These are phyloP conservation scores for Salix koriyanagi DNA, from an alignment of 345 rosid species.

Conservation along the genomic window DNA sequence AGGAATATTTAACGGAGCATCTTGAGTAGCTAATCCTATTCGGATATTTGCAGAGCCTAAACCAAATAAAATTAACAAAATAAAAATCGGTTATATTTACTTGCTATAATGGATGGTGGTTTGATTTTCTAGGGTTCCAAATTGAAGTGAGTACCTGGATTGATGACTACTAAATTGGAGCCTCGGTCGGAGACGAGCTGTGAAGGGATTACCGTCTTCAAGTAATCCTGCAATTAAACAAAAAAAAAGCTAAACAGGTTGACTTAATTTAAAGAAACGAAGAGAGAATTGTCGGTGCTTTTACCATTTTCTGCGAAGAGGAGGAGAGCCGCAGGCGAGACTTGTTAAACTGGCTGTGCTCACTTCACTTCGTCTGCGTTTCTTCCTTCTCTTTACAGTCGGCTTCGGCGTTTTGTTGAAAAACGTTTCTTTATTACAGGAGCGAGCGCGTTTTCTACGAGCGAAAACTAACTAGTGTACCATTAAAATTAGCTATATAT, in stretches of 20 bases:
- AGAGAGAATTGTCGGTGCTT: background rate
- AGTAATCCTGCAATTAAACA: constrained; percentile 60
- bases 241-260: background rate
- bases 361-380: background rate
- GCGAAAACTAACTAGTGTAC: background rate
- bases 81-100: background rate
- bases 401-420: background rate
- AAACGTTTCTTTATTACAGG: background rate
- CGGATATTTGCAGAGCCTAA: constrained; percentile 64
- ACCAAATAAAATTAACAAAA: background rate
- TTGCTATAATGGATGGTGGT: background rate
- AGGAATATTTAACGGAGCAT: constrained; percentile 59
- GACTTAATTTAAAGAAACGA: background rate
- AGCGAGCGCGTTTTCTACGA: background rate
- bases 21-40: constrained; percentile 79
- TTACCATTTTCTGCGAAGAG: constrained; percentile 1
- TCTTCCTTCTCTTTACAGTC: background rate
- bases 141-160: constrained; percentile 48
- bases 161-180: constrained; percentile 75
- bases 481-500: no score
- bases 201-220: constrained; percentile 86
- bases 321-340: background rate
- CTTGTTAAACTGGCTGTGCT: background rate
- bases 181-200: constrained; percentile 86
- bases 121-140: background rate